Conservation (phyloP, 176 grass and related monocot species). For the Secale cereale region DNA sequence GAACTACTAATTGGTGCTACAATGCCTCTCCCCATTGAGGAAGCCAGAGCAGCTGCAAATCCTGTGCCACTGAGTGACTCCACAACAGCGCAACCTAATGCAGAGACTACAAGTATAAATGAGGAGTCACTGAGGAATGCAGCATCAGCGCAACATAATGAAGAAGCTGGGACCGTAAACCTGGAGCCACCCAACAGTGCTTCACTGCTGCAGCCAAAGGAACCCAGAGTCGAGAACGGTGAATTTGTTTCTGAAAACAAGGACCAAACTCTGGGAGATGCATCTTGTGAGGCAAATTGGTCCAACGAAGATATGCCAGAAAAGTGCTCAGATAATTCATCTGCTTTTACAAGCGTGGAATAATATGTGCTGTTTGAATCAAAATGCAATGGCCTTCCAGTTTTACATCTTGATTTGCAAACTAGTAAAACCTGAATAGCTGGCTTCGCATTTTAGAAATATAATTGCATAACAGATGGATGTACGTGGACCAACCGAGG, state of each 20-base stretch:
- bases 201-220: conserved; percentile 5
- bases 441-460: not conserved
- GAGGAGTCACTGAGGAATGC: not conserved
- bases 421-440: not conserved
- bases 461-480: not conserved
- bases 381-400: not conserved
- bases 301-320: not conserved
- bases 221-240: conserved; percentile 1
- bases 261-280: not conserved
- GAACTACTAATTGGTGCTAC: not conserved
- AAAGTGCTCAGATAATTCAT: not conserved
- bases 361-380: conserved; percentile 14
- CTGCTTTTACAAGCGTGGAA: not conserved
- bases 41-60: not conserved
- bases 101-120: not conserved
- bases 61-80: not conserved
- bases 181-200: conserved; percentile 14
- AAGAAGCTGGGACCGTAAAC: not conserved
- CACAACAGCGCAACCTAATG: not conserved
- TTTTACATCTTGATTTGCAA: not conserved
- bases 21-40: not conserved
- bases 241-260: not conserved
- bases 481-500: not conserved
- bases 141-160: not conserved
- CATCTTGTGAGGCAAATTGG: not conserved